phyloP scores from a whole-genome alignment of 78 protist genomes.

The Cavenderia fasciculata region DNA sequence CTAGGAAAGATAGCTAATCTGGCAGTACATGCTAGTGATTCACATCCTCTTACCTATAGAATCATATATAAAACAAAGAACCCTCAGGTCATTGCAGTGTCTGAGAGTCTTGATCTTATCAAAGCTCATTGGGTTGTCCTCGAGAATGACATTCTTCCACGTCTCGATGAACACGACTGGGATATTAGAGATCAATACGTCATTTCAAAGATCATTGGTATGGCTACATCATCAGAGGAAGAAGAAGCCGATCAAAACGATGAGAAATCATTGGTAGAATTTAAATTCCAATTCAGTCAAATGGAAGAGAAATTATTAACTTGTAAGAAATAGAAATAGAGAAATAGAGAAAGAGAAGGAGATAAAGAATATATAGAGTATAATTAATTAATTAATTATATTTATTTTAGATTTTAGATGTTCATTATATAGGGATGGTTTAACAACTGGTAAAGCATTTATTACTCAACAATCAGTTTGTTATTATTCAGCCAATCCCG shows the following conservation, averaged over 20 bases:
- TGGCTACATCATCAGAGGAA: slow-evolving; percentile 38
- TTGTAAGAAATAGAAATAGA: background rate
- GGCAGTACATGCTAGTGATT: slow-evolving; percentile 56
- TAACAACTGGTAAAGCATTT: slow-evolving; percentile 37
- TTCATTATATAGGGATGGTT: slow-evolving; percentile 22
- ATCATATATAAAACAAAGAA: slow-evolving; percentile 39
- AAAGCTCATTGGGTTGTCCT: slow-evolving; percentile 49
- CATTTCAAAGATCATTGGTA: slow-evolving; percentile 41
- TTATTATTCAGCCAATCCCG: slow-evolving; percentile 30
- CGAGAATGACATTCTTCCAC: slow-evolving; percentile 14
- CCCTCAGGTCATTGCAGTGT: slow-evolving; percentile 29
- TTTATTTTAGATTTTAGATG: slow-evolving; percentile 34
- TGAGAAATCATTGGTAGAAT: slow-evolving; percentile 21
- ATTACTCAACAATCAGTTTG: slow-evolving; percentile 51
- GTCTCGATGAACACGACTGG: slow-evolving; percentile 18
- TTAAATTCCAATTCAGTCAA: slow-evolving; percentile 37
- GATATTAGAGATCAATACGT: slow-evolving; percentile 54
- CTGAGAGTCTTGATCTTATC: slow-evolving; percentile 29
- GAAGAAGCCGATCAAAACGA: slow-evolving; percentile 74
- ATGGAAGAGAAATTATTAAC: slow-evolving; percentile 52
- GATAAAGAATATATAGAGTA: background rate
- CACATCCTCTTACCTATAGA: slow-evolving; percentile 42
- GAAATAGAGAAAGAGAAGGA: background rate
- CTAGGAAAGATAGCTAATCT: slow-evolving; percentile 45
- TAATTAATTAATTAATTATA: background rate